Evolutionary conservation across 208 protist genomes (phyloP).

Genomic region (Angomonas deanei): DNA sequence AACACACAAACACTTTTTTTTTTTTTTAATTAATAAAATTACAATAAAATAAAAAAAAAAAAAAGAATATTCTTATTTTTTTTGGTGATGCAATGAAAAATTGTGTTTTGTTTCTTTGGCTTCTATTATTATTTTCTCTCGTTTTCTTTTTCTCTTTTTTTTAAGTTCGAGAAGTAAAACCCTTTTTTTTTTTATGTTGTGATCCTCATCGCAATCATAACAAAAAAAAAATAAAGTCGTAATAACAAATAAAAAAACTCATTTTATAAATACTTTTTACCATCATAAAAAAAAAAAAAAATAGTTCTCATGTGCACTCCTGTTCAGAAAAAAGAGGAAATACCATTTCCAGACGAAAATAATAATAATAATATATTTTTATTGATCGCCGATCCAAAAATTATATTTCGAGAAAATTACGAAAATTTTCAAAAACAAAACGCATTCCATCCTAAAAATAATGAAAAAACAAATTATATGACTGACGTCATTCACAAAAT

Average conservation of each 20-base stretch:
- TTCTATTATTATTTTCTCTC: not conserved
- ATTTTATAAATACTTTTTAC: too few relatives aligned
- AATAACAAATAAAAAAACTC: not conserved
- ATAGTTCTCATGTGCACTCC: too few relatives aligned
- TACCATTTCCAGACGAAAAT: not conserved
- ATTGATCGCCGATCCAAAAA: too few relatives aligned
- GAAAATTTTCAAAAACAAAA: too few relatives aligned
- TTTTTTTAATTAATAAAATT: too few relatives aligned
- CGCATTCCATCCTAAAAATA: too few relatives aligned
- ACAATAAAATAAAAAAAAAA: not conserved
- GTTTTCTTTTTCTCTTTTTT: conserved; percentile 1
- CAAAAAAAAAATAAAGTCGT: too few relatives aligned
- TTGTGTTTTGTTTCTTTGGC: not conserved
- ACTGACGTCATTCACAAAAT: not conserved
- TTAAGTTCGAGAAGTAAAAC: not conserved
- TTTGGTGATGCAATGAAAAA: not conserved
- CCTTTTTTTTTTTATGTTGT: not conserved
- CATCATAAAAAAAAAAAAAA: too few relatives aligned
- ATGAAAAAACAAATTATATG: not conserved
- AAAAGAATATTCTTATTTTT: not conserved
- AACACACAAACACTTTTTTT: too few relatives aligned
- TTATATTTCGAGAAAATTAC: too few relatives aligned
- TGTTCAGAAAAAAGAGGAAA: not conserved
- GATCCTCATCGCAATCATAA: too few relatives aligned
- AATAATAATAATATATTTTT: not conserved